Conservation (phyloP, 2,329 filamentous ascomycete genomes). For the Pestalotiopsis sp. region DNA sequence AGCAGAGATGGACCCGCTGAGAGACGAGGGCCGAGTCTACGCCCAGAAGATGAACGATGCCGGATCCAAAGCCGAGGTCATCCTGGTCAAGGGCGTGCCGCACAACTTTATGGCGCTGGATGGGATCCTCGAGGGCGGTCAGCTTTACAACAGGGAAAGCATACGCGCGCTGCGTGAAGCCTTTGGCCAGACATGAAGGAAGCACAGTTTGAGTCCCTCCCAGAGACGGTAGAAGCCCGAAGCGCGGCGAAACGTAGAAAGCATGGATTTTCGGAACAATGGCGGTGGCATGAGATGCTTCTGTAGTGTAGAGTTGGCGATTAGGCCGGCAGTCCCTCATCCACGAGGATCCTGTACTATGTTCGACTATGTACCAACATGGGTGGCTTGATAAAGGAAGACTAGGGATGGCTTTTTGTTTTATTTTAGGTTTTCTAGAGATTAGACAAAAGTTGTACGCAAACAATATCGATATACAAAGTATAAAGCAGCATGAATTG, state of each 20-base stretch:
- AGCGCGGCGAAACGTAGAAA: background rate
- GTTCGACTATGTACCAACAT: background rate
- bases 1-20: constrained; percentile 5
- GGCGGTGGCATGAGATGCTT: background rate
- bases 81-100: constrained; percentile 4
- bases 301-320: background rate
- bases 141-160: constrained; percentile 4
- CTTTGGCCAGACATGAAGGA: background rate
- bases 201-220: background rate
- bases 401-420: background rate
- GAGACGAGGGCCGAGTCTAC: constrained; percentile 1
- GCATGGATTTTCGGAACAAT: no score
- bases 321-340: background rate
- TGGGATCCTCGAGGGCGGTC: background rate
- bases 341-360: background rate
- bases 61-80: constrained; percentile 6
- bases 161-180: background rate
- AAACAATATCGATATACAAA: no score
- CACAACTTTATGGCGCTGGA: constrained; percentile 6
- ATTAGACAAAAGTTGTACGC: no score
- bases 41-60: constrained; percentile 6
- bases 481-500: no score
- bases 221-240: background rate
- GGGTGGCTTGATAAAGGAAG: background rate
- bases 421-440: no score